Conservation (phyloP, 345 rosid genomes). For the Pugionium dolabratum region DNA sequence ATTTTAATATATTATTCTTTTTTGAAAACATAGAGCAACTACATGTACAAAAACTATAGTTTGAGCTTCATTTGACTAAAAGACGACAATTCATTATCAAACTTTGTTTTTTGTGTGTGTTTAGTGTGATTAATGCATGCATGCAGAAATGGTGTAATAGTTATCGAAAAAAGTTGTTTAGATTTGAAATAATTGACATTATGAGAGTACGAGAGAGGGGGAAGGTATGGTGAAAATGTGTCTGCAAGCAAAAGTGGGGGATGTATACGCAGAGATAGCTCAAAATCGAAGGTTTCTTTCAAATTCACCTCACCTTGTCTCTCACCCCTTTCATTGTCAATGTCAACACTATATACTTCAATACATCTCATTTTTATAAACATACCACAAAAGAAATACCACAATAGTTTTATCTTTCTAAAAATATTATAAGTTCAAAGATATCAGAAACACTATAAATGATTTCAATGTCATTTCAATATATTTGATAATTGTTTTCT, state of each 20-base stretch:
- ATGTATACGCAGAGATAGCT: not conserved
- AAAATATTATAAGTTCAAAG: no score
- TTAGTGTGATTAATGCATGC: slow-evolving; percentile 10
- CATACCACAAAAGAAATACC: no score
- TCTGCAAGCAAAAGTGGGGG: not conserved
- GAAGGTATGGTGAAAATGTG: not conserved
- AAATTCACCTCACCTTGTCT: no score
- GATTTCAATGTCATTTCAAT: no score
- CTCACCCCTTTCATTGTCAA: not conserved
- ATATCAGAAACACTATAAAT: no score
- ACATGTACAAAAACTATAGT: not conserved
- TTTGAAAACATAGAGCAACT: not conserved
- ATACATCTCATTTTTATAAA: no score
- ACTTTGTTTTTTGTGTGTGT: not conserved
- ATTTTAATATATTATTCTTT: no score
- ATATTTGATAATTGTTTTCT: no score
- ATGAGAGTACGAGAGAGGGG: not conserved
- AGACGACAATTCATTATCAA: not conserved
- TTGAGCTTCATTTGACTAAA: slow-evolving; percentile 2
- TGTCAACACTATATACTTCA: not conserved
- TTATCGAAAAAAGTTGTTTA: not conserved
- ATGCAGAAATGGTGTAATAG: not conserved
- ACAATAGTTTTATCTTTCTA: no score
- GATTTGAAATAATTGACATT: not conserved
- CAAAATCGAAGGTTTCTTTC: not conserved